A percentile compares a stretch with the other conserved stretches of the same genome.
Conservation (phyloP, 148 eudicot species). For the Rhododendron williamsianum region DNA sequence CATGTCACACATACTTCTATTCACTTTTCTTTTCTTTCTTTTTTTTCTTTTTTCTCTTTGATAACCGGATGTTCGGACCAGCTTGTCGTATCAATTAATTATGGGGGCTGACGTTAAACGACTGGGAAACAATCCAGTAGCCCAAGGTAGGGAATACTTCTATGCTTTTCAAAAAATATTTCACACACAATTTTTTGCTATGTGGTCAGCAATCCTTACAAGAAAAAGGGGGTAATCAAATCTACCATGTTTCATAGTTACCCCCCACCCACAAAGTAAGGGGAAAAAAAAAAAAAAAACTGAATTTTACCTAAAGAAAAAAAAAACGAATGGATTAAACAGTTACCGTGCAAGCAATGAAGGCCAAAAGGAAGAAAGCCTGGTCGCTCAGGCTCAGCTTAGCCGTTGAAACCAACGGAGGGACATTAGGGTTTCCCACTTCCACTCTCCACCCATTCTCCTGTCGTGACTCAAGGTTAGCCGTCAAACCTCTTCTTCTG, state of each 20-base stretch:
- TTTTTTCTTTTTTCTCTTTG: neutral
- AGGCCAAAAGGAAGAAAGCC: conserved; percentile 57
- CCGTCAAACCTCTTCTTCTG: conserved; percentile 1
- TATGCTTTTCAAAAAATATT: neutral
- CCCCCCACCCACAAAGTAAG: neutral
- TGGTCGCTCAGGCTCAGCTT: conserved; percentile 57
- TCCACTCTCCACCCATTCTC: conserved; percentile 24
- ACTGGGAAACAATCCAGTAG: neutral
- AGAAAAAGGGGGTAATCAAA: neutral
- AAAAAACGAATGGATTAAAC: neutral
- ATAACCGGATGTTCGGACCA: neutral
- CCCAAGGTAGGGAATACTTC: neutral
- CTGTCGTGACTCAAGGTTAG: neutral
- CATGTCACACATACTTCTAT: neutral
- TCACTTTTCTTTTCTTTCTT: neutral
- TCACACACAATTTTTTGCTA: neutral
- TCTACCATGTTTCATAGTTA: neutral
- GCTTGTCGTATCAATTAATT: too few species aligned
- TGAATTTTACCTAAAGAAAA: neutral
- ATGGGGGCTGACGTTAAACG: too few species aligned
- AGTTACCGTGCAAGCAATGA: conserved; percentile 69
- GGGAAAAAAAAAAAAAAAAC: neutral
- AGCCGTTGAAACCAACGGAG: conserved; percentile 25
- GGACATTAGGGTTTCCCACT: conserved; percentile 37
- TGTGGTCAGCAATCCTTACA: neutral